Conservation (phyloP, 768 basidiomycete genomes). For the Suillus hirtellus region DNA sequence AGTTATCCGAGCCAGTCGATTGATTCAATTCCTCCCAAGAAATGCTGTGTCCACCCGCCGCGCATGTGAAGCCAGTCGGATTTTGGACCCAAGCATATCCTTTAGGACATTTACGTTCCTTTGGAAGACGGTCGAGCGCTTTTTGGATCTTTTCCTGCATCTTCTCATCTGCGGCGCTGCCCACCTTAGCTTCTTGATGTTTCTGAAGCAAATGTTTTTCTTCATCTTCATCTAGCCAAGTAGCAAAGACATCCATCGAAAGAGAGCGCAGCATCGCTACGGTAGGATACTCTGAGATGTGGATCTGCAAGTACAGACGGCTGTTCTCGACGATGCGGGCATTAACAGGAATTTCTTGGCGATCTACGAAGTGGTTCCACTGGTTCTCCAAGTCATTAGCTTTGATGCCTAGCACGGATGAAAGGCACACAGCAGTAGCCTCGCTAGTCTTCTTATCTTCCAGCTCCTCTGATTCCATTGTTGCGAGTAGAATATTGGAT, state of each 20-base stretch:
- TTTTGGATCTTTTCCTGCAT: background rate
- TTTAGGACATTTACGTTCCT: too few species aligned
- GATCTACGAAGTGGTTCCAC: background rate
- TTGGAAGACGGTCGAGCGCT: background rate
- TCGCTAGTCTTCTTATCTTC: background rate
- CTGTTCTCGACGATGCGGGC: background rate
- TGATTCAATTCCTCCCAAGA: too few species aligned
- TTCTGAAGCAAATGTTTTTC: background rate
- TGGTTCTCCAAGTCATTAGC: background rate
- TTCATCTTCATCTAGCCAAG: background rate
- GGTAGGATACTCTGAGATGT: background rate
- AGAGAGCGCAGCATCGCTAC: background rate
- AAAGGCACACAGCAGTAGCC: background rate
- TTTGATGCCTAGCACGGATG: background rate
- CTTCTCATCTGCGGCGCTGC: background rate
- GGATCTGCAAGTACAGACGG: background rate
- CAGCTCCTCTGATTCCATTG: background rate
- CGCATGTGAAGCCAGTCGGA: too few species aligned
- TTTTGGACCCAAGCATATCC: too few species aligned
- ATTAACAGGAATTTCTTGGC: background rate
- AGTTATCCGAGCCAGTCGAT: too few species aligned
- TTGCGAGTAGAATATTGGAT: background rate
- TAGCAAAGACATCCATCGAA: background rate
- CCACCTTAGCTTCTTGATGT: background rate
- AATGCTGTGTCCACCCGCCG: too few species aligned